Evolutionary conservation across 2,329 filamentous ascomycete species (phyloP), one percentile per base, ranked within the genome.

Genomic region (Graphiopsis chlorocephala): DNA sequence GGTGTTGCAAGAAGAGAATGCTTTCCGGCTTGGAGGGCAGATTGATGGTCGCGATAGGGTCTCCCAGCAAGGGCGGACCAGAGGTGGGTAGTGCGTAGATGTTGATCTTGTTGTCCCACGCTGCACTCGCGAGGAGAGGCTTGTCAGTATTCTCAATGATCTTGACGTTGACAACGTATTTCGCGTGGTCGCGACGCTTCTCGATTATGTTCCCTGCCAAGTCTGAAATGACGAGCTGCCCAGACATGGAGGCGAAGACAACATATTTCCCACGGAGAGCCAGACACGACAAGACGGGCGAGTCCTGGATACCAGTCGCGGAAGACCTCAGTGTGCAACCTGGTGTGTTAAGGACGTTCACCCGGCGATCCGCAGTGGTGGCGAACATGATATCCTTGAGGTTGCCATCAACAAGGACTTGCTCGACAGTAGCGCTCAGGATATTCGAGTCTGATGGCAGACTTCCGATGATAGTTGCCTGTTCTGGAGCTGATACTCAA

Each of bases 201-300:
- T 82, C 80, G 17, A 85, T 64, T 1, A 82, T 69, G 26, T 74
- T 70, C 17, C 78, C 76, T 28, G 69, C 67, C 15, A 77, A 74
- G 65, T 82, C 74, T 66, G 82, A 83, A 1, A 87, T 74, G 31
- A 81, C 71, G 5, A 88, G 69, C 62, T 83, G 81, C 4, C 86
- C 86, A 11, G 85, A 87, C 86, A 88, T 88, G 52, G 82, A 84
- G 20, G 82, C 81, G 59, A 82, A 78, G n/a, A 87, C 72, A 15
- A 86, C 68, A 68, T 81, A 80, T 4, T 77, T 77, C n/a, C 77
- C 68, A 6, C 75, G 69, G 7, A 86, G 67, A 7, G 79, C 75
- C 29, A 77, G 72, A 60, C 81, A 78, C 23, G 85, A 86, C 12
- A 88, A 74, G 33, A 87, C 81, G 0, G 86, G 85, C 14, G 82